Evolutionary conservation across 495 filamentous ascomycete genomes (phyloP), one percentile per base, ranked within the genome.

Genomic region (Lophiostoma macrostomum): DNA sequence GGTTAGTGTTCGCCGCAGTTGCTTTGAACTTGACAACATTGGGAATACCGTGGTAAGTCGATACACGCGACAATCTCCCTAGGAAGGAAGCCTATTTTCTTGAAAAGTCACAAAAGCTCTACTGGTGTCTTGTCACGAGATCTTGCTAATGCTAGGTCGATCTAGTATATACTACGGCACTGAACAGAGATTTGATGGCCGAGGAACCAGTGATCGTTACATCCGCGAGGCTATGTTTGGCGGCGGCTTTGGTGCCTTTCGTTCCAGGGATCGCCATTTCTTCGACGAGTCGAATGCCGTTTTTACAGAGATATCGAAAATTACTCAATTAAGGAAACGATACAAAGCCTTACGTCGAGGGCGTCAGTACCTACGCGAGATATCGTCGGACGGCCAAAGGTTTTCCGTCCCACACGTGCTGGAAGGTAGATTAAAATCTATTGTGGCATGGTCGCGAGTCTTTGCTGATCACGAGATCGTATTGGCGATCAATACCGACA

Each of bases 151-250:
- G n/a, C n/a, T n/a, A n/a, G n/a, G n/a, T n/a, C n/a, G n/a, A n/a
- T n/a, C n/a, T n/a, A n/a, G n/a, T 32, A 59, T 65, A 19, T 65
- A 65, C 44, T 65, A 65, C 29, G 62, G 62, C 37, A 65, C 53
- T 6, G 62, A 65, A 30, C 62, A 65, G 36, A 1, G 11, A 8
- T 56, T 65, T 29, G 62, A 65, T 23, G 62, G 62, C 19, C 28
- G 18, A 5, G 59, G 57, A 1, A 50, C 35, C 20, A 58, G 43
- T 32, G 62, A 65, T 28, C 47, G 44, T 11, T 65, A 58, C 25
- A 65, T 65, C 29, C 47, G 62, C 13, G 62, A 65, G 38, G 38
- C 58, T 27, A 56, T 65, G 50, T 65, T 65, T 25, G 62, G 62
- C 30, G 59, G 62, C 7, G 3, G 30, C 0, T 65, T 65, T 50